Base-by-base conservation (phyloP, 164 flowering plant genomes). In the Malania oleifera region DNA sequence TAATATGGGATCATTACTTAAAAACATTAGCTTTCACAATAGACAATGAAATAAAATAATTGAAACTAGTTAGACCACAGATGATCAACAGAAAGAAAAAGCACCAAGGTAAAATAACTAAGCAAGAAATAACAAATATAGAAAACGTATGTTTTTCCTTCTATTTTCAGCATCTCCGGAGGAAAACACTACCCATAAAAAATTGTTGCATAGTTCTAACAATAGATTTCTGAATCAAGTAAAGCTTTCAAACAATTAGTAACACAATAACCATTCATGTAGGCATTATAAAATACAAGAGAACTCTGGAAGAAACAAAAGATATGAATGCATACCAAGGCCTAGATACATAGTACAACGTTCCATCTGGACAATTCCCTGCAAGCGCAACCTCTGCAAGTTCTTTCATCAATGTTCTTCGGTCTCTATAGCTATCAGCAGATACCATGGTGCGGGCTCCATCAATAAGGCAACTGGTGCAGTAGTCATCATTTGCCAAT, bases 321-420 rank as follows among this genome's bases (percentile, higher is more conserved):
- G 2, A 25, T n/a, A 19, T 25, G 18, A 9, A 47, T 12, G 2
- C 75, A 63, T 85, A 89, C 96, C 98, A 93, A 40, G 85, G 1
- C 69, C 65, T 87, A 5, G 98, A 87, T 20, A 93, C 80, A 73
- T 69, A 82, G 68, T 84, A 87, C 45, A 56, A 56, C 26, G 57
- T 50, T 49, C 81, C 96, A 63, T 84, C 95, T n/a, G 39, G 22
- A 81, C 29, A 65, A 37, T 77, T 81, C 51, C 98, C 96, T 7
- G 89, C 62, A 59, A 87, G 80, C 57, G 82, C 89, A 56, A 76
- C 79, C 60, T 74, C 83, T 18, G 95, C 98, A 68, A 93, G 61
- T 61, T 79, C 82, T 66, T 78, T 89, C 91, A 93, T 79, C 47
- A 63, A 45, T 68, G 68, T 69, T 77, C 96, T 84, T 49, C 68